Conservation (phyloP, 2,329 filamentous ascomycete species). For the Fusarium irregulare region DNA sequence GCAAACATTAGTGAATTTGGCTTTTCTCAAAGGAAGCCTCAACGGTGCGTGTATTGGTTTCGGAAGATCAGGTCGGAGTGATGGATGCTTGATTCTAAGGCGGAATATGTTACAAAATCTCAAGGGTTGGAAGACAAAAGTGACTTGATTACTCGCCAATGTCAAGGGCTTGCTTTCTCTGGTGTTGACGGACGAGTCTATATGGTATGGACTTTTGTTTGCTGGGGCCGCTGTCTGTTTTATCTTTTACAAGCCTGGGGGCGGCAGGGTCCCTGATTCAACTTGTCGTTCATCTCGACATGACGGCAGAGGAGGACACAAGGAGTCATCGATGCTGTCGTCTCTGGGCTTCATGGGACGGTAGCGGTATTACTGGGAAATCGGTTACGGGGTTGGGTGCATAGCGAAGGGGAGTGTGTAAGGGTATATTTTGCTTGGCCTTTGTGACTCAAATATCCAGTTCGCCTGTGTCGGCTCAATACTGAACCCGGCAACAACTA, state of each 20-base stretch:
- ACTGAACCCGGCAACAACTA: constrained; percentile 34
- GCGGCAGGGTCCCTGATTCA: constrained; percentile 11
- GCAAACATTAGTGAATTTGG: constrained; percentile 58
- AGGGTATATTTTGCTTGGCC: constrained; percentile 53
- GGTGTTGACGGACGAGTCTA: constrained; percentile 48
- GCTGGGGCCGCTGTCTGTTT: constrained; percentile 46
- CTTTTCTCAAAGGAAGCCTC: constrained; percentile 55
- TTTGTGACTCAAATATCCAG: constrained; percentile 51
- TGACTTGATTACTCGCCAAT: constrained; percentile 49
- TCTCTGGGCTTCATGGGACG: constrained; percentile 36
- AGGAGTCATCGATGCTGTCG: constrained; percentile 4
- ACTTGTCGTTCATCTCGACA: constrained; percentile 9
- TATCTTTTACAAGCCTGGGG: constrained; percentile 50
- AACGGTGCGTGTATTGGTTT: constrained; percentile 51
- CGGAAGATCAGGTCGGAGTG: constrained; percentile 54
- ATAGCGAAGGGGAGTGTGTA: constrained; percentile 60
- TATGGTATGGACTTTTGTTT: constrained; percentile 49
- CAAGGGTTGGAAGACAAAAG: constrained; percentile 56
- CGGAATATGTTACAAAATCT: constrained; percentile 51
- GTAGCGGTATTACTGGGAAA: constrained; percentile 57
- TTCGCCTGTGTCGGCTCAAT: constrained; percentile 46
- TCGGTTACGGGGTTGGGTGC: constrained; percentile 54
- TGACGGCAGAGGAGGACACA: neutral
- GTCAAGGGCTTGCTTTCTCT: constrained; percentile 47
- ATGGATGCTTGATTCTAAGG: constrained; percentile 53